phyloP scores from a whole-genome alignment of 2,329 filamentous ascomycete species.

The Phyllosticta citriasiana region DNA sequence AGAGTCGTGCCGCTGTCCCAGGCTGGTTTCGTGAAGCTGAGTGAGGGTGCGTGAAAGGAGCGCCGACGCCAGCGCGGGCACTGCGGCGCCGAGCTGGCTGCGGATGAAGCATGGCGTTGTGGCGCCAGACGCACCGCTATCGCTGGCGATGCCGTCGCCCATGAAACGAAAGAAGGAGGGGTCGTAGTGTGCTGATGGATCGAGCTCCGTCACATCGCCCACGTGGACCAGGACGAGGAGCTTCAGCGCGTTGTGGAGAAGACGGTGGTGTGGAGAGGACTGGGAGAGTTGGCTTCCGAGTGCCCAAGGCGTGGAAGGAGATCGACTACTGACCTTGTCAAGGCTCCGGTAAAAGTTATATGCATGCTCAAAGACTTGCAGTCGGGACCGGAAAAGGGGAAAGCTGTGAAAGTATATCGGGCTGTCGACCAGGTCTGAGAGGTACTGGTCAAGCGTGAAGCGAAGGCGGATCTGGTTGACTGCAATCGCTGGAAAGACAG shows the following conservation, averaged over 20 bases:
- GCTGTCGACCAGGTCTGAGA: conserved; percentile 22
- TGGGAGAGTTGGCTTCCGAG: conserved; percentile 14
- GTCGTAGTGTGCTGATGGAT: conserved; percentile 15
- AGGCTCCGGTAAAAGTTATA: conserved; percentile 19
- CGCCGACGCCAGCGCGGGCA: conserved; percentile 22
- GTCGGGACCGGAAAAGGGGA: conserved; percentile 23
- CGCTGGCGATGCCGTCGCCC: conserved; percentile 8
- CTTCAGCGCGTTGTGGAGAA: conserved; percentile 27
- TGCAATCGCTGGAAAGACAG: conserved; percentile 26
- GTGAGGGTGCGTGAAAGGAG: conserved; percentile 26
- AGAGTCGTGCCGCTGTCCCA: conserved; percentile 20
- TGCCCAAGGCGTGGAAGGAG: background rate
- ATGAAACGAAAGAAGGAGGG: conserved; percentile 9
- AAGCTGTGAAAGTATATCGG: conserved; percentile 23
- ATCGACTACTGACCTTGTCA: background rate
- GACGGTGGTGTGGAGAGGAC: conserved; percentile 14
- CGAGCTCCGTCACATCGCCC: conserved; percentile 23
- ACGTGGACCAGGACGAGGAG: conserved; percentile 30
- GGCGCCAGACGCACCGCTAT: background rate
- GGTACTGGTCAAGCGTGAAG: conserved; percentile 20
- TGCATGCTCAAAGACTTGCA: conserved; percentile 24
- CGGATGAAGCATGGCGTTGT: conserved; percentile 31
- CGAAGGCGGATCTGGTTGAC: conserved; percentile 16
- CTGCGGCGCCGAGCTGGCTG: conserved; percentile 26
- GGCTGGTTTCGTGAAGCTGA: conserved; percentile 21